phyloP scores from a whole-genome alignment of 805 yeast species.

The Pichia scutulata region DNA sequence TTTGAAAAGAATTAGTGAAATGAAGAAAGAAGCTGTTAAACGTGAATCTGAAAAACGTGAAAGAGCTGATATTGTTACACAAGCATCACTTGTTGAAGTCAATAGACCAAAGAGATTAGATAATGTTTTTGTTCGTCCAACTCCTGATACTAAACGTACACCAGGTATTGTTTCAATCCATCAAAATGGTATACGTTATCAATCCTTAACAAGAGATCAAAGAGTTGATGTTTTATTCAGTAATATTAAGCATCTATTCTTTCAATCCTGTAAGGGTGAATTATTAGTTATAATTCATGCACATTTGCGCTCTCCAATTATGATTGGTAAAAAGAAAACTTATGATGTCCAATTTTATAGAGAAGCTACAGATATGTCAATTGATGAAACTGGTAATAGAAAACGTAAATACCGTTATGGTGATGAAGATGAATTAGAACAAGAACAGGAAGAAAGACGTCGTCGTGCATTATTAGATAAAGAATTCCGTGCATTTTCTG shows the following conservation, averaged over 20 bases:
- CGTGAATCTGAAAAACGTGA: conserved; percentile 87
- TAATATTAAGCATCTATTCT: conserved; percentile 87
- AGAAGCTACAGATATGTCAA: conserved; percentile 92
- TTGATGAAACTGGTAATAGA: conserved; percentile 95
- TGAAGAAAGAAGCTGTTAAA: conserved; percentile 86
- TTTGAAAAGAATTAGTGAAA: conserved; percentile 79
- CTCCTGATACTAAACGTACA: conserved; percentile 93
- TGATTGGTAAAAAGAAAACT: conserved; percentile 93
- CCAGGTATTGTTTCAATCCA: conserved; percentile 89
- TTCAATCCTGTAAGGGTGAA: conserved; percentile 95
- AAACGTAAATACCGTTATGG: conserved; percentile 84
- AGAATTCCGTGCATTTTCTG: conserved; percentile 85
- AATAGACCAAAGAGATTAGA: conserved; percentile 84
- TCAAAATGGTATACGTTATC: conserved; percentile 93
- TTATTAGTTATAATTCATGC: conserved; percentile 86
- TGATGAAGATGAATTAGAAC: conserved; percentile 96
- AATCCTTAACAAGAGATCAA: conserved; percentile 81
- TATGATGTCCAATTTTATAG: conserved; percentile 93
- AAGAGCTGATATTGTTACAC: conserved; percentile 89
- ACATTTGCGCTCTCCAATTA: conserved; percentile 84
- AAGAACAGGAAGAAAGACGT: conserved; percentile 96
- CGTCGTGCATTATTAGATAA: conserved; percentile 85
- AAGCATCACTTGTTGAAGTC: conserved; percentile 77
- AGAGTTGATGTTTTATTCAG: conserved; percentile 81
- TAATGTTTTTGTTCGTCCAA: conserved; percentile 85